Base-by-base conservation (phyloP, 192 early-diverging fungal species). In the Coemansia sp. region DNA sequence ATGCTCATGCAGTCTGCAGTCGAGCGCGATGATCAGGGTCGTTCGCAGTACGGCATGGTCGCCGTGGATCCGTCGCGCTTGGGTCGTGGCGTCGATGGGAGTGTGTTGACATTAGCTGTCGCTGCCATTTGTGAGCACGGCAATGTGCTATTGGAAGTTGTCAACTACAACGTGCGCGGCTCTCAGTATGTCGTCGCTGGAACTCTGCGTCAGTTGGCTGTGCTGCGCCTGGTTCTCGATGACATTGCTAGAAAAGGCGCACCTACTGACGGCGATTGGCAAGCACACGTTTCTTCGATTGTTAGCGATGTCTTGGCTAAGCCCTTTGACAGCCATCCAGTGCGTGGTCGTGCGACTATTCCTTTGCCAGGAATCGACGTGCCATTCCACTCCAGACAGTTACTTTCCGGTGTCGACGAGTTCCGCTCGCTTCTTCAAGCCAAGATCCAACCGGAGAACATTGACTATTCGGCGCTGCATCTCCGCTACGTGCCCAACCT, bases 1-100 rank as follows among this genome's bases (percentile, higher is more conserved):
- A 91, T 96, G 90, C 93, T 95, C 13, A 98, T 98, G 96, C 96
- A 98, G 86, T 87, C 90, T 29, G 94, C 95, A 31, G 95, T 98
- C 24, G 86, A 86, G 63, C 92, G 95, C 67, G 93, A 96, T 67
- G 72, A 69, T 4, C 67, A 85, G 16, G 94, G 94, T 41, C 88
- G 90, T 40, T 96, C 96, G 62, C 89, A 93, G 80, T 98, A 93
- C 79, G 94, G 92, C 75, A 98, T 98, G 96, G 91, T 89, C 76
- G 93, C 96, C 60, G 92, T 96, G 34, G 96, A 95, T 81, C 96
- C 94, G 51, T 84, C 89, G 59, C 91, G 92, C 72, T 29, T 29
- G 29, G 29, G 29, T 29, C 29, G 29, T 29, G 29, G 29, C 54
- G 93, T 94, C 43, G 72, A 87, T 78, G 95, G 95, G 76, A 87